Percentiles rank a stretch among this genome's conserved stretches.
phyloP scores from a whole-genome alignment of 1,284 basidiomycete species.

The Sanghuangporus weigelae region DNA sequence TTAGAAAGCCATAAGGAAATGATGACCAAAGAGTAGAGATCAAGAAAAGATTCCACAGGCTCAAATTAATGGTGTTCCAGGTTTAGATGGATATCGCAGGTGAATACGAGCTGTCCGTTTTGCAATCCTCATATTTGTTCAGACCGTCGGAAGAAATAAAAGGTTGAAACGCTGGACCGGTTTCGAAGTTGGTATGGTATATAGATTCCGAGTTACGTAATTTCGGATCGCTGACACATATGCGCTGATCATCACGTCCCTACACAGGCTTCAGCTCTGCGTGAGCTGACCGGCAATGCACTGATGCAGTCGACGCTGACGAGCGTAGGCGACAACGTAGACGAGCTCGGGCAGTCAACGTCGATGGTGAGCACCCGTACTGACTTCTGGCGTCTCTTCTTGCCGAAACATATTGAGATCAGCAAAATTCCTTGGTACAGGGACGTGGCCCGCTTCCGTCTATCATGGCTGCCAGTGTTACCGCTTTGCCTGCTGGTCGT shows the following conservation, averaged over 20 bases:
- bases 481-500: conserved; percentile 8
- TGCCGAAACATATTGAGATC: not conserved
- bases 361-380: not conserved
- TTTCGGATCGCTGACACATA: not conserved
- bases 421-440: conserved; percentile 2
- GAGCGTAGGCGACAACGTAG: conserved; percentile 4
- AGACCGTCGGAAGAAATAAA: not conserved
- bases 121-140: no score
- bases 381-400: not conserved
- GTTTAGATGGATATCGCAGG: no score
- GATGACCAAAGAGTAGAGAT: not conserved
- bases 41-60: no score
- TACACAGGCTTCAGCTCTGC: not conserved
- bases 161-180: not conserved
- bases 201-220: not conserved
- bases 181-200: not conserved
- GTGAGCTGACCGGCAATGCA: not conserved
- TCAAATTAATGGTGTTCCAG: no score
- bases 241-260: not conserved
- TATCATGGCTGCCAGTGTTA: conserved; percentile 1
- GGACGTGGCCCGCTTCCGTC: conserved; percentile 6
- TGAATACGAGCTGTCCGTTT: no score
- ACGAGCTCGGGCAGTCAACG: conserved; percentile 7
- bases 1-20: not conserved
- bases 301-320: conserved; percentile 2